These are phyloP conservation scores for Chlamydomonas sp. DNA, from an alignment of 139 green algal genomes.

Conservation along the genomic window DNA sequence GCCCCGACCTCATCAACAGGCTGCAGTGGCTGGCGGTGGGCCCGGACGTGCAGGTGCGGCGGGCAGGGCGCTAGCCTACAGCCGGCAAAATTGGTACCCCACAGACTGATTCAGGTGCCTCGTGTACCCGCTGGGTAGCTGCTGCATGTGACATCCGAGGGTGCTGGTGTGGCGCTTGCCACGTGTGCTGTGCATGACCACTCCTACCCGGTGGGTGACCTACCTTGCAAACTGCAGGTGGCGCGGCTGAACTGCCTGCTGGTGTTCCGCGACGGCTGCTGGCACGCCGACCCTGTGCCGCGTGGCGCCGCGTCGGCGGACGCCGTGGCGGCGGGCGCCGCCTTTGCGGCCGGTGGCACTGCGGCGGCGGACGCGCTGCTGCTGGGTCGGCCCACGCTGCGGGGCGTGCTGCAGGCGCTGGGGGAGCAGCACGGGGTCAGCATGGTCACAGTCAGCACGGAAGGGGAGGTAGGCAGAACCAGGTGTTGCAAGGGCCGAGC, in stretches of 20 bases:
- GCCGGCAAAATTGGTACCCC: background rate
- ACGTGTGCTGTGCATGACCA: background rate
- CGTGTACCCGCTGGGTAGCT: background rate
- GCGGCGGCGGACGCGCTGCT: constrained; percentile 33
- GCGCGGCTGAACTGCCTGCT: constrained; percentile 25
- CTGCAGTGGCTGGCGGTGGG: constrained; percentile 22
- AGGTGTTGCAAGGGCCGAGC: too few species aligned
- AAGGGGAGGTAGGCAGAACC: background rate
- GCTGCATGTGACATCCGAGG: background rate
- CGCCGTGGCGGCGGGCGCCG: constrained; percentile 6
- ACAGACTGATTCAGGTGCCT: background rate
- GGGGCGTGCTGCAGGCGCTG: constrained; percentile 12
- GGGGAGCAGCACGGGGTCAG: background rate
- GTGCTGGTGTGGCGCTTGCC: background rate
- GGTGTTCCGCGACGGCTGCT: constrained; percentile 13
- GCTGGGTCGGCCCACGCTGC: constrained; percentile 9
- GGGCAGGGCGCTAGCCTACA: background rate
- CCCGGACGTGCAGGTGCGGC: constrained; percentile 11
- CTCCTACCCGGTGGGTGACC: background rate
- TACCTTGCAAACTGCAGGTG: background rate
- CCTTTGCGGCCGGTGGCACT: background rate
- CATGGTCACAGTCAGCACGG: background rate
- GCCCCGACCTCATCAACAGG: constrained; percentile 1
- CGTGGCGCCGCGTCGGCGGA: background rate
- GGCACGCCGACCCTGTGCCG: constrained; percentile 12